These are phyloP conservation scores for Mixia osmundae DNA, from an alignment of 1,284 basidiomycete species.

Conservation along the genomic window DNA sequence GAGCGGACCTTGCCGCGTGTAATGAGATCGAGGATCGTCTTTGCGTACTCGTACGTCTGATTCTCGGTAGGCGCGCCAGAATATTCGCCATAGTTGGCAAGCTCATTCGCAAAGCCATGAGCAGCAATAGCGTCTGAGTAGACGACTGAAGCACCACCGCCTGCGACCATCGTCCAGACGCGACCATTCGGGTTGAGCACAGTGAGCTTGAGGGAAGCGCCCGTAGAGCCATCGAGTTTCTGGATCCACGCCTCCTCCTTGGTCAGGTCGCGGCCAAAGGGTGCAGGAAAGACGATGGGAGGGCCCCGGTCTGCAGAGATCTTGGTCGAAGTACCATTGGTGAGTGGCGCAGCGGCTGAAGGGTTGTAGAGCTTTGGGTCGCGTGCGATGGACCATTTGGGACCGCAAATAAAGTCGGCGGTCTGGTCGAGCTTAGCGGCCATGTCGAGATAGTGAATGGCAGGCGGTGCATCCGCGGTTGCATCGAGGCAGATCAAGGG, in stretches of 20 bases:
- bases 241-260: conserved; percentile 99
- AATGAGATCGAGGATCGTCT: conserved; percentile 93
- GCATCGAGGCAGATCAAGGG: conserved; percentile 84
- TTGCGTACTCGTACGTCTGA: conserved; percentile 98
- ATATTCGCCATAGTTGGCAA: conserved; percentile 99
- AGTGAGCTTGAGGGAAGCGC: conserved; percentile 92
- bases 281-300: conserved; percentile 58
- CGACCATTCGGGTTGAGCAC: conserved; percentile 85
- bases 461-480: conserved; percentile 42
- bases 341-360: too few species aligned
- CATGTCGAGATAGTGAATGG: conserved; percentile 96
- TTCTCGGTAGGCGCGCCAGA: conserved; percentile 94
- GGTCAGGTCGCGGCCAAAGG: conserved; percentile 92
- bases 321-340: conserved; percentile 35
- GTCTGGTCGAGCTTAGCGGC: conserved; percentile 97
- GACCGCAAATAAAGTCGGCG: conserved; percentile 90
- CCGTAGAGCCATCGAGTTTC: conserved; percentile 88
- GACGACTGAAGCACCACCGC: conserved; percentile 50
- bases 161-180: conserved; percentile 99
- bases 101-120: conserved; percentile 85
- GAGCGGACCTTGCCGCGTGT: conserved; percentile 62
- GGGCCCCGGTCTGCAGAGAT: conserved; percentile 80
- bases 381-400: conserved; percentile 95
- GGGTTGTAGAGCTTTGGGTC: too few species aligned
- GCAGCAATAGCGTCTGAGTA: conserved; percentile 85